These are phyloP conservation scores for Priceomyces carsonii DNA, from an alignment of 805 yeast genomes.

Conservation along the genomic window DNA sequence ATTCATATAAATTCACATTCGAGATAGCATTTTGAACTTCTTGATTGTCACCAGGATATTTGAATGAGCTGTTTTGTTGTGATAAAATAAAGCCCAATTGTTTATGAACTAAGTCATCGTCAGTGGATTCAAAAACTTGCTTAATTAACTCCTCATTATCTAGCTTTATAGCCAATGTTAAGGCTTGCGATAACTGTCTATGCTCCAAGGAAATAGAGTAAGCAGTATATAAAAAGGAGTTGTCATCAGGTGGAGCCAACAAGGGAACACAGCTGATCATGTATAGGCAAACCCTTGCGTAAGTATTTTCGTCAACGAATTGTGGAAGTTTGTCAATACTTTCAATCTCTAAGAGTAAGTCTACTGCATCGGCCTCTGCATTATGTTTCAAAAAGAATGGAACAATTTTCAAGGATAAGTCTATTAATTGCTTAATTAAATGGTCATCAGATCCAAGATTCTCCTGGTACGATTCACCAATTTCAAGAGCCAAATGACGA, in stretches of 20 bases:
- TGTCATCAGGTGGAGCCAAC: constrained; percentile 92
- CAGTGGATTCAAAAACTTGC: constrained; percentile 79
- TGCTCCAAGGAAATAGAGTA: constrained; percentile 79
- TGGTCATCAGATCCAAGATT: constrained; percentile 36
- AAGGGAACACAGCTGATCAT: constrained; percentile 96
- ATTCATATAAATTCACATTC: constrained; percentile 75
- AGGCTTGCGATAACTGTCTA: constrained; percentile 83
- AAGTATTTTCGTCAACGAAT: constrained; percentile 82
- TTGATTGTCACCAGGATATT: constrained; percentile 57
- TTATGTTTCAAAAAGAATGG: constrained; percentile 91
- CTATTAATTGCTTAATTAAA: constrained; percentile 47
- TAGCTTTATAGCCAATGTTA: constrained; percentile 83
- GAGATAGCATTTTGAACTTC: constrained; percentile 83
- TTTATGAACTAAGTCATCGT: constrained; percentile 72
- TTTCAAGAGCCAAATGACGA: constrained; percentile 92
- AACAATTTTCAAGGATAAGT: constrained; percentile 73
- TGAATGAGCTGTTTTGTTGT: constrained; percentile 80
- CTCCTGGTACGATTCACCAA: constrained; percentile 81
- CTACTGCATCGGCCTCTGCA: constrained; percentile 98
- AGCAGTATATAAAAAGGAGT: constrained; percentile 83
- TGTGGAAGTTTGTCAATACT: constrained; percentile 78
- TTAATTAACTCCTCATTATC: constrained; percentile 78
- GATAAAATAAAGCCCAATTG: constrained; percentile 91
- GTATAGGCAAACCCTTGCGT: constrained; percentile 86
- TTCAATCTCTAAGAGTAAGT: constrained; percentile 86